These are phyloP conservation scores for Hirsutella thompsonii DNA, from an alignment of 2,329 filamentous ascomycete species.

Conservation along the genomic window DNA sequence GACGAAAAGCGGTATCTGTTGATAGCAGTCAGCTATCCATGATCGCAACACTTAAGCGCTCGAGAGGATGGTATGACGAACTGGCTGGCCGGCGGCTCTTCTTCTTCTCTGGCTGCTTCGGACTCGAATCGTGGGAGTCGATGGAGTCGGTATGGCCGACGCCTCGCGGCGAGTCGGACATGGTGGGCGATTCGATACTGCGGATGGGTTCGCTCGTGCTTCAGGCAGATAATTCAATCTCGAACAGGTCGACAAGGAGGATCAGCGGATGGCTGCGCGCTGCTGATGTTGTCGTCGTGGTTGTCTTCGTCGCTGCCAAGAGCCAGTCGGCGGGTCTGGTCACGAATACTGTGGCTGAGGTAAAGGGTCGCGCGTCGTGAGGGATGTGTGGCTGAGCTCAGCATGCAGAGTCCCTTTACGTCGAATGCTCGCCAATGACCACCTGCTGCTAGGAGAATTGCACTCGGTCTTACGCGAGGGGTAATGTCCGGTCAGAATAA, in stretches of 20 bases:
- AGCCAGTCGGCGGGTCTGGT: too few species aligned
- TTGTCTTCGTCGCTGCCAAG: neutral
- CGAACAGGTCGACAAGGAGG: slow-evolving; percentile 14
- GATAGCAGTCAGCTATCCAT: slow-evolving; percentile 5
- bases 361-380: too few species aligned
- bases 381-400: too few species aligned
- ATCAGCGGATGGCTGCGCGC: neutral
- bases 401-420: too few species aligned
- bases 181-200: slow-evolving; percentile 11
- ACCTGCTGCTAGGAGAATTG: too few species aligned
- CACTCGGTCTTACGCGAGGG: too few species aligned
- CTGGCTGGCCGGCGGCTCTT: slow-evolving; percentile 89
- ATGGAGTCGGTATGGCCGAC: slow-evolving; percentile 39
- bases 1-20: slow-evolving; percentile 69
- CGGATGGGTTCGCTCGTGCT: neutral
- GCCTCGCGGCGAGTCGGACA: slow-evolving; percentile 34
- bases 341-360: too few species aligned
- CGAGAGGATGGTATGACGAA: slow-evolving; percentile 30
- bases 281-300: too few species aligned
- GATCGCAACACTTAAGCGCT: too few species aligned
- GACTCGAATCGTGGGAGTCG: slow-evolving; percentile 37
- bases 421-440: too few species aligned
- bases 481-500: too few species aligned
- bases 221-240: too few species aligned
- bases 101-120: slow-evolving; percentile 55